phyloP scores from a whole-genome alignment of 1,284 basidiomycete genomes.

The Cutaneotrichosporon spelunceum region DNA sequence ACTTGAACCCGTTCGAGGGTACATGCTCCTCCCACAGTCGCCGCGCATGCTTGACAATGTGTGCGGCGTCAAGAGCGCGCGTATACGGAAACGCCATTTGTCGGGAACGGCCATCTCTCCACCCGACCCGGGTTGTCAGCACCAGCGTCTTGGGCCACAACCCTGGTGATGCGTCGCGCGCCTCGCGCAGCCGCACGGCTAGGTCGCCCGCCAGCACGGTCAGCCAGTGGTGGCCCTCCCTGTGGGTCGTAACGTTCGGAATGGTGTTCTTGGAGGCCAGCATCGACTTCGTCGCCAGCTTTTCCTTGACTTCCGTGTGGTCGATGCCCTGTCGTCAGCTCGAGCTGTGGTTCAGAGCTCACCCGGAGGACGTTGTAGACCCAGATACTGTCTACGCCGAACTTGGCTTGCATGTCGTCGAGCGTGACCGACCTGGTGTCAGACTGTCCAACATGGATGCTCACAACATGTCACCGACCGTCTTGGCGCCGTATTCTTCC shows the following conservation, averaged over 20 bases:
- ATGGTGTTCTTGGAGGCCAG: constrained; percentile 86
- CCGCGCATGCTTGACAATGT: constrained; percentile 72
- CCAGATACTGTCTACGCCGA: constrained; percentile 67
- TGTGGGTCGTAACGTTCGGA: constrained; percentile 65
- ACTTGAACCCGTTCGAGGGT: constrained; percentile 58
- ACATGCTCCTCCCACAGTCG: constrained; percentile 85
- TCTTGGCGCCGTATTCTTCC: constrained; percentile 79
- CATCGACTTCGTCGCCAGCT: constrained; percentile 83
- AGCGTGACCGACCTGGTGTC: constrained; percentile 51
- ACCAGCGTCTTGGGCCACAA: constrained; percentile 92
- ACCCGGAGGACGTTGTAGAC: constrained; percentile 71
- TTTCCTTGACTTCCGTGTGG: constrained; percentile 86
- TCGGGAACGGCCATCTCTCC: constrained; percentile 60
- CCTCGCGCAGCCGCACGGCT: constrained; percentile 76
- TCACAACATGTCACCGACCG: constrained; percentile 82
- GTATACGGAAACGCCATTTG: constrained; percentile 81
- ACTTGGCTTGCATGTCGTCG: constrained; percentile 55
- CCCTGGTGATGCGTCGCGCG: constrained; percentile 66
- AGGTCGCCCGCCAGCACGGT: constrained; percentile 85
- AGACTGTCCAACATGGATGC: constrained; percentile 31
- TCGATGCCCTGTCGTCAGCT: constrained; percentile 72
- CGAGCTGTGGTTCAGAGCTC: constrained; percentile 13
- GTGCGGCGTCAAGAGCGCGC: constrained; percentile 67
- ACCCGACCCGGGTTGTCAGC: constrained; percentile 59
- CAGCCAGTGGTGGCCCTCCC: constrained; percentile 85